Conservation (phyloP, 2,329 filamentous ascomycete species). For the Penicillium sp. region DNA sequence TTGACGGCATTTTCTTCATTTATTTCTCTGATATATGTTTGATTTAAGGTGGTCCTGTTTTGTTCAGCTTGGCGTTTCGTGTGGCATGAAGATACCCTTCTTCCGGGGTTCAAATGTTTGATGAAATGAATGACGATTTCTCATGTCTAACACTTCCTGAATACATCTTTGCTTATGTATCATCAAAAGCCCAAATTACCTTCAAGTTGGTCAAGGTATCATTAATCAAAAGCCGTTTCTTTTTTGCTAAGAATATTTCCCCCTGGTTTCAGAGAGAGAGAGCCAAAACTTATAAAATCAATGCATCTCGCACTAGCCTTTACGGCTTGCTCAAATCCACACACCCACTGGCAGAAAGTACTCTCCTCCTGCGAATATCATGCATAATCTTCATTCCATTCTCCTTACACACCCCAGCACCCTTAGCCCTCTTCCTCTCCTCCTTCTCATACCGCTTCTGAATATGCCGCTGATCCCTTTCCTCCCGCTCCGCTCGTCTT, state of each 20-base stretch:
- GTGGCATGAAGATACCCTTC: constrained; percentile 26
- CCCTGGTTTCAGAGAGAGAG: too few relatives aligned
- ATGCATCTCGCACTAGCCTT: not conserved
- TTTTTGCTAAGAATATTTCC: too few relatives aligned
- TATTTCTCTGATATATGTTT: not conserved
- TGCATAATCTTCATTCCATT: constrained; percentile 34
- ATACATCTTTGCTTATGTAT: not conserved
- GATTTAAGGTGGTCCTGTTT: constrained; percentile 1
- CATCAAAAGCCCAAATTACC: not conserved
- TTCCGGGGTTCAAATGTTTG: constrained; percentile 16
- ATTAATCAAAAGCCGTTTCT: too few relatives aligned
- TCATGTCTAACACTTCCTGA: constrained; percentile 12
- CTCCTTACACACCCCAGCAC: constrained; percentile 35
- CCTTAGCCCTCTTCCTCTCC: constrained; percentile 41
- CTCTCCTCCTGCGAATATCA: constrained; percentile 15
- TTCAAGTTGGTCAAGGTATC: too few relatives aligned
- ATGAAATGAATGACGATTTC: constrained; percentile 13
- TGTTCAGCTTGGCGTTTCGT: constrained; percentile 18
- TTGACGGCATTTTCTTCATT: not conserved
- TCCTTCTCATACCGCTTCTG: constrained; percentile 45
- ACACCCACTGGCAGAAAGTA: not conserved
- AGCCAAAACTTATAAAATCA: too few relatives aligned
- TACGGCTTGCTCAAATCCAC: not conserved
- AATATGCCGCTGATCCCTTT: constrained; percentile 43
- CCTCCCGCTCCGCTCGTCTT: constrained; percentile 35